These are phyloP conservation scores for Plasmodium coatneyi DNA, from an alignment of 169 alveolate species.

Conservation along the genomic window DNA sequence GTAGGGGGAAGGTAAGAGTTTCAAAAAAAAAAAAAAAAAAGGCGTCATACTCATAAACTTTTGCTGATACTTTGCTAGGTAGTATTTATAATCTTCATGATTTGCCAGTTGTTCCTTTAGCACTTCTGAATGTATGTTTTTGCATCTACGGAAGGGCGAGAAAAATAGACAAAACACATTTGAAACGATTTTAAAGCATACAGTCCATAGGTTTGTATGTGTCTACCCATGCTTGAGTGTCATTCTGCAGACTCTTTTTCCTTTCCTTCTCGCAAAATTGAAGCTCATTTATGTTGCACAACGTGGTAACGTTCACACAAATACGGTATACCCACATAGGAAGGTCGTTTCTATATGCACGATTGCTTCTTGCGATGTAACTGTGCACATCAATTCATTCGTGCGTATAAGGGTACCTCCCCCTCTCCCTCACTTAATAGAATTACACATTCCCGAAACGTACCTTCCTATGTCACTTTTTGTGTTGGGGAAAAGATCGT, in stretches of 20 bases:
- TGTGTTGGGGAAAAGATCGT: conserved; percentile 92
- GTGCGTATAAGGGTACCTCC: not conserved
- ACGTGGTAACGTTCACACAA: conserved; percentile 8
- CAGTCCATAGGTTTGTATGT: not conserved
- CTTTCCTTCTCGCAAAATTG: conserved; percentile 31
- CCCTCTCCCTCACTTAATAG: not conserved
- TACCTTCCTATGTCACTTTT: conserved; percentile 92
- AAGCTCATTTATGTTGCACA: not conserved
- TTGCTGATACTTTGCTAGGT: conserved; percentile 58
- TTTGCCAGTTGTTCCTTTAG: conserved; percentile 60
- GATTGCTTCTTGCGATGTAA: not conserved
- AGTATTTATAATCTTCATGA: conserved; percentile 63
- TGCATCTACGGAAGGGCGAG: conserved; percentile 26
- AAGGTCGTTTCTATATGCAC: conserved; percentile 20
- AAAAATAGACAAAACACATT: not conserved
- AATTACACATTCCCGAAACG: not conserved
- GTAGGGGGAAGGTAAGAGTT: not conserved
- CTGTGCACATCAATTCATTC: not conserved
- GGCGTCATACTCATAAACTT: conserved; percentile 72
- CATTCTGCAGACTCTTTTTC: not conserved
- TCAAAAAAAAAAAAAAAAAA: conserved; percentile 7
- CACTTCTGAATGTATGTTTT: conserved; percentile 64
- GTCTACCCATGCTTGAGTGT: not conserved
- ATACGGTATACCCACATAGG: conserved; percentile 19
- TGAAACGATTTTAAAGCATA: not conserved